These are phyloP conservation scores for Paecilomyces sp. DNA, from an alignment of 2,329 filamentous ascomycete genomes.

Conservation along the genomic window DNA sequence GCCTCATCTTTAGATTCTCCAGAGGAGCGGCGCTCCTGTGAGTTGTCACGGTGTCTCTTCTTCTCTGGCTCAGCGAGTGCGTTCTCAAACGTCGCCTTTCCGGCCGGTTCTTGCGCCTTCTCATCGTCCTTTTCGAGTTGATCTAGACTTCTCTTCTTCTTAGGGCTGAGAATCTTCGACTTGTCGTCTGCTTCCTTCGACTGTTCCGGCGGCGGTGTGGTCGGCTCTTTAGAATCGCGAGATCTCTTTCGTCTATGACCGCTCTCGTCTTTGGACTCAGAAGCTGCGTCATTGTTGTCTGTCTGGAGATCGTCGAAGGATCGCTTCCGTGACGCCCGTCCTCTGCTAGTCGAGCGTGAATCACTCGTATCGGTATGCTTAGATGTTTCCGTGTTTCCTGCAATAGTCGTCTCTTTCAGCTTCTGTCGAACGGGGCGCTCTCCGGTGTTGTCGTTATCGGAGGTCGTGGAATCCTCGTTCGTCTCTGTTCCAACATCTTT, in stretches of 20 bases:
- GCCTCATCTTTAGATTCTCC: slow-evolving; percentile 6
- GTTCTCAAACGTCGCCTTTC: slow-evolving; percentile 10
- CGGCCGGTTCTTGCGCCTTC: slow-evolving; percentile 10
- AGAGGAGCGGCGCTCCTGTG: slow-evolving; percentile 26
- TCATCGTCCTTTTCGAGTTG: slow-evolving; percentile 31
- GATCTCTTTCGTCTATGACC: slow-evolving; percentile 35
- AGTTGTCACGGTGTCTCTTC: slow-evolving; percentile 37
- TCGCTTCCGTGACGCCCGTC: slow-evolving; percentile 20
- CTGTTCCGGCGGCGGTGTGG: slow-evolving; percentile 5
- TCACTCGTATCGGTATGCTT: slow-evolving; percentile 6
- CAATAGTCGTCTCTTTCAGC: slow-evolving; percentile 56
- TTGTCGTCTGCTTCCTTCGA: slow-evolving; percentile 9
- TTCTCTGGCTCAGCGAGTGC: slow-evolving; percentile 27
- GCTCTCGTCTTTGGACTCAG: slow-evolving; percentile 14
- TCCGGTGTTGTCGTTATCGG: slow-evolving; percentile 33
- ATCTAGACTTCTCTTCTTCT: slow-evolving; percentile 39
- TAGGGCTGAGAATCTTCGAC: slow-evolving; percentile 23
- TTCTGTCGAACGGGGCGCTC: slow-evolving; percentile 55
- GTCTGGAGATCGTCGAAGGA: slow-evolving; percentile 25
- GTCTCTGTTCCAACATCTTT: slow-evolving; percentile 8
- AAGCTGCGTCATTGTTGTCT: slow-evolving; percentile 16
- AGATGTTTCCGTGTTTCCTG: slow-evolving; percentile 19
- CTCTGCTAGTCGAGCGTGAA: slow-evolving; percentile 14
- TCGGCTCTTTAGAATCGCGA: slow-evolving; percentile 27
- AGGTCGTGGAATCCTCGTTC: slow-evolving; percentile 19